A percentile compares a stretch with the other conserved stretches of the same genome.
Evolutionary conservation across 805 yeast genomes (phyloP).

Genomic region (Candida sithepensis): DNA sequence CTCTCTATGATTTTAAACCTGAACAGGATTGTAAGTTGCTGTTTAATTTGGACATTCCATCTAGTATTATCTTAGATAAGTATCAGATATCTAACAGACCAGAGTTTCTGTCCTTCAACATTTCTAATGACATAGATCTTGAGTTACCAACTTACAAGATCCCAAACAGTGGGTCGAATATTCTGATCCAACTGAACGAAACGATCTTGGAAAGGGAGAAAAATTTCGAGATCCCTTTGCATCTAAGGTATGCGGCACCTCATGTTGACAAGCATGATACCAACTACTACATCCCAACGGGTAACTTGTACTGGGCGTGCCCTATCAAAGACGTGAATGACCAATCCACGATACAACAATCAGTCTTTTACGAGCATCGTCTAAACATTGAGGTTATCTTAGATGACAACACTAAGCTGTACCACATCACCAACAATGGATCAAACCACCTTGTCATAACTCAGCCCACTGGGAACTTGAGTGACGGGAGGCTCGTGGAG

Average conservation of each 20-base stretch:
- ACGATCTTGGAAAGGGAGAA: constrained; percentile 5
- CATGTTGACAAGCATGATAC: constrained; percentile 2
- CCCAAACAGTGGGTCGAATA: constrained; percentile 22
- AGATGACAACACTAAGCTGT: constrained; percentile 10
- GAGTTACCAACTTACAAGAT: constrained; percentile 30
- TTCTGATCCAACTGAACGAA: constrained; percentile 17
- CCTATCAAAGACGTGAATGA: constrained; percentile 9
- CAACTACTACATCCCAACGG: constrained; percentile 17
- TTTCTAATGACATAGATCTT: constrained; percentile 25
- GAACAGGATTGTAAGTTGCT: constrained; percentile 18
- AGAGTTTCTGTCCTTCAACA: constrained; percentile 6
- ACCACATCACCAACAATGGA: constrained; percentile 11
- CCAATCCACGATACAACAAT: constrained; percentile 9
- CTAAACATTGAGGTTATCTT: constrained; percentile 16
- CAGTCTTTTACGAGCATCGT: constrained; percentile 22
- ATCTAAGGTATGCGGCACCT: constrained; percentile 30
- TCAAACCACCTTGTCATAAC: background rate
- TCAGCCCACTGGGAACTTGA: background rate
- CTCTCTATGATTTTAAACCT: constrained; percentile 5
- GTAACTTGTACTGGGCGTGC: constrained; percentile 28
- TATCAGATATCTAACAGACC: constrained; percentile 17
- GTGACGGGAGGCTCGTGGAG: background rate
- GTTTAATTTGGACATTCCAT: constrained; percentile 24
- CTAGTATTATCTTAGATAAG: constrained; percentile 25
- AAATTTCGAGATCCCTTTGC: constrained; percentile 30